phyloP scores from a whole-genome alignment of 495 filamentous ascomycete species.

The Jackrogersella minutella region DNA sequence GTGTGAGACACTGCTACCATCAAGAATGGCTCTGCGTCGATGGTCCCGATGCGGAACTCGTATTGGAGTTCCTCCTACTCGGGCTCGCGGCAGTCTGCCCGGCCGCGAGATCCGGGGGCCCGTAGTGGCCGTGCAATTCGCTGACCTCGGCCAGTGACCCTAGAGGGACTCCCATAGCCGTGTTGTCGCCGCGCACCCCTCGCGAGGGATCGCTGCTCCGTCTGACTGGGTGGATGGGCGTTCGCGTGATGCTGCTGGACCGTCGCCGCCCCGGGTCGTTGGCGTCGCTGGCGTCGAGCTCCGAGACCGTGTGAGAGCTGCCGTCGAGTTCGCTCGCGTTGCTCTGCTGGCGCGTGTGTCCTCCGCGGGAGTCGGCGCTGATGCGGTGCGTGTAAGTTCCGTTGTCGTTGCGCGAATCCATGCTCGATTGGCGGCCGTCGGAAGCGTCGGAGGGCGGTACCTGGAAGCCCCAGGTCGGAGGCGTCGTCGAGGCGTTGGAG shows the following conservation, averaged over 20 bases:
- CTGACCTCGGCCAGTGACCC: constrained; percentile 45
- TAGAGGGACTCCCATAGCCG: constrained; percentile 25
- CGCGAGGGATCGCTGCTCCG: constrained; percentile 25
- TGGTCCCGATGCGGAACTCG: not conserved
- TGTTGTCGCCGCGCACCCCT: not conserved
- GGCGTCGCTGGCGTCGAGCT: constrained; percentile 38
- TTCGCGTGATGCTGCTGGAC: constrained; percentile 25
- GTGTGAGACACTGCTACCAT: too few species aligned
- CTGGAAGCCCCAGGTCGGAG: constrained; percentile 24
- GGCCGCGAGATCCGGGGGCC: constrained; percentile 33
- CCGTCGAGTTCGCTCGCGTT: constrained; percentile 52
- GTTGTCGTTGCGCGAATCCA: constrained; percentile 50
- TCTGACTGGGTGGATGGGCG: constrained; percentile 9
- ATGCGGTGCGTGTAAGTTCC: constrained; percentile 27
- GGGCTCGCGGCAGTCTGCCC: constrained; percentile 25
- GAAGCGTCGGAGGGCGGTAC: constrained; percentile 16
- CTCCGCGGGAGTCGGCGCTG: constrained; percentile 45
- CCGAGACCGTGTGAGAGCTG: constrained; percentile 41
- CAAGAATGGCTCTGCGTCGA: not conserved
- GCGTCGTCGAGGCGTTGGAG: constrained; percentile 32
- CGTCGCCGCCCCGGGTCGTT: constrained; percentile 27
- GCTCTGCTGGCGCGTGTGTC: constrained; percentile 47
- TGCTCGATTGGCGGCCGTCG: constrained; percentile 44
- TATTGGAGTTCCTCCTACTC: not conserved
- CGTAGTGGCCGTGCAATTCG: constrained; percentile 50